Conservation (phyloP, 345 rosid species). For the Combretum micranthum region DNA sequence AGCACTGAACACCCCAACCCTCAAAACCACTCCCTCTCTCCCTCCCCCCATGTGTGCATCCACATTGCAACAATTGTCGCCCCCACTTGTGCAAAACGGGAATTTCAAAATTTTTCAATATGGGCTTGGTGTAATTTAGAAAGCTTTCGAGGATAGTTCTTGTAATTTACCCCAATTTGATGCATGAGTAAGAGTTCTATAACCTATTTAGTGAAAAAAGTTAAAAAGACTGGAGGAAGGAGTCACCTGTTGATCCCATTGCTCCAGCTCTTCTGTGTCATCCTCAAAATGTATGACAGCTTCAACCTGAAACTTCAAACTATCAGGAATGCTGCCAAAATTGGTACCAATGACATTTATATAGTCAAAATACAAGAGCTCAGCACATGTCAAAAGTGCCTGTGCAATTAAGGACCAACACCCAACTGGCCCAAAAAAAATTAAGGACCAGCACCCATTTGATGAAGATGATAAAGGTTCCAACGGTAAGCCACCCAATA, state of each 20-base stretch:
- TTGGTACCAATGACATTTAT: not conserved
- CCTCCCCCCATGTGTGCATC: no score
- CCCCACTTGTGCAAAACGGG: no score
- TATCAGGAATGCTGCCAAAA: not conserved
- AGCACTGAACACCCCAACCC: no score
- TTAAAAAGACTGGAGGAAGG: not conserved
- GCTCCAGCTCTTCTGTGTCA: slow-evolving; percentile 88
- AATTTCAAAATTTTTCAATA: no score
- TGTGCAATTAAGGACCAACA: no score
- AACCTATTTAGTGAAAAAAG: slow-evolving; percentile 2
- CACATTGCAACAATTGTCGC: no score
- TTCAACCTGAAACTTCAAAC: slow-evolving; percentile 53
- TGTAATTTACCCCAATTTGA: not conserved
- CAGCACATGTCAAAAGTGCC: not conserved
- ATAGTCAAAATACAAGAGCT: not conserved
- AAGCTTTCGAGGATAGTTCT: not conserved
- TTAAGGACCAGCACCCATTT: no score
- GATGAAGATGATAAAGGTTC: no score
- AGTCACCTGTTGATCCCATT: slow-evolving; percentile 95
- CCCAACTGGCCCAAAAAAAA: no score
- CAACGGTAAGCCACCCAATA: no score
- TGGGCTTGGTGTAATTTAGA: no score
- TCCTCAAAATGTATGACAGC: slow-evolving; percentile 97
- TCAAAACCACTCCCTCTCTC: no score
- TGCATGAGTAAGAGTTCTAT: not conserved